A percentile compares a stretch with the other conserved stretches of the same genome.
Conservation (phyloP, 2,329 filamentous ascomycete genomes). For the Tolypocladium tropicale region DNA sequence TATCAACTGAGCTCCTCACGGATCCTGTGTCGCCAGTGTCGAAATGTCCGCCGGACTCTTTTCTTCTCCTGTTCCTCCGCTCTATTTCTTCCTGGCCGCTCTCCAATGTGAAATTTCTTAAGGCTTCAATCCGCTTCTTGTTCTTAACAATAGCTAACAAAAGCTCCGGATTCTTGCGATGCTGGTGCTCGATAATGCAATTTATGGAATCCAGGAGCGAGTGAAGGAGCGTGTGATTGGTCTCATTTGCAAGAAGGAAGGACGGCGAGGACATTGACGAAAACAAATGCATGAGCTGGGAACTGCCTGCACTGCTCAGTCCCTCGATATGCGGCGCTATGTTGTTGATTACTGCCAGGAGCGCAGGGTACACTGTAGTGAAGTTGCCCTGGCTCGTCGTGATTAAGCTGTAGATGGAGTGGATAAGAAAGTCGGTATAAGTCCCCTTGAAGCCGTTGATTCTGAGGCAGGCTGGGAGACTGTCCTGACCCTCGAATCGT, state of each 20-base stretch:
- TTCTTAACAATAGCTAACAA: constrained; percentile 72
- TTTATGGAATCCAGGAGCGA: constrained; percentile 85
- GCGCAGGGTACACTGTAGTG: constrained; percentile 81
- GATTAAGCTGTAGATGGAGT: constrained; percentile 88
- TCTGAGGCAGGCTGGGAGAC: constrained; percentile 69
- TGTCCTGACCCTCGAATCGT: constrained; percentile 79
- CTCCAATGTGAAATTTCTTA: constrained; percentile 82
- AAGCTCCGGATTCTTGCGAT: constrained; percentile 68
- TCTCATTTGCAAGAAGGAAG: constrained; percentile 86
- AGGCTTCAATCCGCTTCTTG: constrained; percentile 70
- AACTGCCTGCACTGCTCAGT: constrained; percentile 63
- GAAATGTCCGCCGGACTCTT: constrained; percentile 46
- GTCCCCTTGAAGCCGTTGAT: constrained; percentile 78
- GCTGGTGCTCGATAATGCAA: constrained; percentile 82
- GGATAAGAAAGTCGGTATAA: constrained; percentile 89
- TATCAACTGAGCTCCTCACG: constrained; percentile 56
- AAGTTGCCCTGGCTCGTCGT: constrained; percentile 84
- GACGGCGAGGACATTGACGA: constrained; percentile 87
- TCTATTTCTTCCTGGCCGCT: constrained; percentile 88
- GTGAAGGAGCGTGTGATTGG: constrained; percentile 70
- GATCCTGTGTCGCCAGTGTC: constrained; percentile 40
- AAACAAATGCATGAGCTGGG: constrained; percentile 79
- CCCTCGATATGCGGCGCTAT: constrained; percentile 76
- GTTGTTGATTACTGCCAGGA: constrained; percentile 89
- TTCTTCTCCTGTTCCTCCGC: constrained; percentile 58